Conservation (phyloP, 441 rosid genomes). For the California macrophylla region DNA sequence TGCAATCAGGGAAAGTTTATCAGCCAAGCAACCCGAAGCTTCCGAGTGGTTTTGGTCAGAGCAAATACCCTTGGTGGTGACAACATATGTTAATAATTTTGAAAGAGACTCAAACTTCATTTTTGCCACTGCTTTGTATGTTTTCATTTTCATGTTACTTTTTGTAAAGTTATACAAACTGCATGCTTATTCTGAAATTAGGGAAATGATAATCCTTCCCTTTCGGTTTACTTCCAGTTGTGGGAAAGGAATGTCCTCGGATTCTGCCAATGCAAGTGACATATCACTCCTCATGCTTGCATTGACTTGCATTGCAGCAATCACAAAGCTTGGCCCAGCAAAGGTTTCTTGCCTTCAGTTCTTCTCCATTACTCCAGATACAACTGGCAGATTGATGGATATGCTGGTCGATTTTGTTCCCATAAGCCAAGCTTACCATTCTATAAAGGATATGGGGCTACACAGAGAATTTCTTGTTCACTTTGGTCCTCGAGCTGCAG, state of each 20-base stretch:
- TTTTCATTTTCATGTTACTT: constrained; percentile 17
- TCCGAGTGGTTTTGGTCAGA: constrained; percentile 84
- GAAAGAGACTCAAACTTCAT: constrained; percentile 58
- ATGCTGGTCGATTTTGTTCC: constrained; percentile 71
- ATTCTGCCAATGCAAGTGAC: constrained; percentile 50
- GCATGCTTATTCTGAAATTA: constrained; percentile 19
- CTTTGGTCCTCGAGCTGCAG: constrained; percentile 85
- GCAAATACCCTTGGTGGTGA: constrained; percentile 58
- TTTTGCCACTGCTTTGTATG: constrained; percentile 63
- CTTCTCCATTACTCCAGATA: constrained; percentile 60
- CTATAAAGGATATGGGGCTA: constrained; percentile 65
- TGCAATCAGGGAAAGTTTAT: constrained; percentile 71
- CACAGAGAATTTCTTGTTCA: constrained; percentile 85
- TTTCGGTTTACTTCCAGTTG: constrained; percentile 36
- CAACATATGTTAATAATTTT: constrained; percentile 61
- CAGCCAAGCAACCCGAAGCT: constrained; percentile 66
- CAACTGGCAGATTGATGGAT: constrained; percentile 80
- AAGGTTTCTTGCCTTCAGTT: constrained; percentile 73
- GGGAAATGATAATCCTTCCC: constrained; percentile 16
- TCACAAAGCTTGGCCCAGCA: constrained; percentile 78
- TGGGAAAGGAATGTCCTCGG: constrained; percentile 39
- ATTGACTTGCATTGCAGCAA: constrained; percentile 73
- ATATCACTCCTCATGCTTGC: constrained; percentile 72
- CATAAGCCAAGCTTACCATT: constrained; percentile 52
- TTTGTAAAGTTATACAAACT: constrained; percentile 15